Percentiles rank a stretch among this genome's conserved stretches.
phyloP scores from a whole-genome alignment of 169 alveolate species.

The Cryptosporidium muris region DNA sequence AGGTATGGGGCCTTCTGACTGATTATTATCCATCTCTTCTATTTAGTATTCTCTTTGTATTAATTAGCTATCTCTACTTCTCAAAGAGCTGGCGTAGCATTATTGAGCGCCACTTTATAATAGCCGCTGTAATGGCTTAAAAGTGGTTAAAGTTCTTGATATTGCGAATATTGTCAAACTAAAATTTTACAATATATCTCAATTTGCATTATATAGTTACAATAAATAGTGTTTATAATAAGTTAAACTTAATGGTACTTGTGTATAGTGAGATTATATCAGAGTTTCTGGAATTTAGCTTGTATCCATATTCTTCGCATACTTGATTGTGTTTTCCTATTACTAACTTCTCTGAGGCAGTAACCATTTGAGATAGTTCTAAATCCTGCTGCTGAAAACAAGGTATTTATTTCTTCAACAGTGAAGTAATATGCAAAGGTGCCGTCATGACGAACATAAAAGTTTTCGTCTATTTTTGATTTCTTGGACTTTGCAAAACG shows the following conservation, averaged over 20 bases:
- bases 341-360: constrained; percentile 77
- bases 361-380: constrained; percentile 74
- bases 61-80: neutral
- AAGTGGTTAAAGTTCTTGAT: no score
- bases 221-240: no score
- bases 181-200: no score
- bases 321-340: constrained; percentile 79
- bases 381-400: constrained; percentile 77
- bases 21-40: constrained; percentile 19
- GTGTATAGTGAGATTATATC: neutral
- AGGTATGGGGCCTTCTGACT: neutral
- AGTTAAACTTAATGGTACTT: neutral
- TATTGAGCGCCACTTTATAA: neutral
- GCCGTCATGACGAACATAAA: constrained; percentile 90
- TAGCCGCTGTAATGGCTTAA: neutral
- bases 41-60: neutral
- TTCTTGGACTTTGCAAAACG: constrained; percentile 86
- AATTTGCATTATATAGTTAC: no score
- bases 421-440: constrained; percentile 89
- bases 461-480: constrained; percentile 88
- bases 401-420: constrained; percentile 79
- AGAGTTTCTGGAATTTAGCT: constrained; percentile 77
- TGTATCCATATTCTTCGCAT: constrained; percentile 89
- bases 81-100: neutral
- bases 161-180: no score